phyloP scores from a whole-genome alignment of 1,139 yeast species.

The Chernovozyma sophiae-reginae region DNA sequence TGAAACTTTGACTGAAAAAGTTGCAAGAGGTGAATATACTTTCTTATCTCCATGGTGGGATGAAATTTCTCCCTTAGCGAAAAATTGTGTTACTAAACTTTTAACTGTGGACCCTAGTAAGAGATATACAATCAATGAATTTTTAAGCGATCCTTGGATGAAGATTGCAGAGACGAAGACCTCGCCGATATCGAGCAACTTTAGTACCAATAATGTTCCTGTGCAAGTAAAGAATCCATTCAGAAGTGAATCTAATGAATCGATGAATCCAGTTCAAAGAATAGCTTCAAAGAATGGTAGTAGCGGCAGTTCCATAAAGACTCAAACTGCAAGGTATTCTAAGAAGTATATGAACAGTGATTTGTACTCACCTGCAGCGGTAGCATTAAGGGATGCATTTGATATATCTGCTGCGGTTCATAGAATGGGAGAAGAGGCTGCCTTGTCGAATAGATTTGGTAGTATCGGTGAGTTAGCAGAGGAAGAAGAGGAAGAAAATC shows the following conservation, averaged over 20 bases:
- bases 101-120: conserved; percentile 78
- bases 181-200: background rate
- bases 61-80: conserved; percentile 52
- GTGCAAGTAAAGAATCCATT: background rate
- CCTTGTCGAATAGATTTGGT: conserved; percentile 35
- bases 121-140: conserved; percentile 74
- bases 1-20: conserved; percentile 53
- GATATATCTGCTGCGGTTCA: conserved; percentile 94
- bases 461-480: conserved; percentile 27
- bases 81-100: conserved; percentile 65
- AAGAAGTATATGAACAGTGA: conserved; percentile 21
- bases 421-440: conserved; percentile 84
- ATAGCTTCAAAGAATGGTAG: conserved; percentile 11
- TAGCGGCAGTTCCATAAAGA: conserved; percentile 8
- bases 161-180: conserved; percentile 16
- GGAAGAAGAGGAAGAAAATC: conserved; percentile 37
- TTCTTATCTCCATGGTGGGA: conserved; percentile 64
- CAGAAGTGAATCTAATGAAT: background rate
- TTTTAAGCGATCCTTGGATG: conserved; percentile 86
- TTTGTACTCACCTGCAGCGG: conserved; percentile 81
- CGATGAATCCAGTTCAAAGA: conserved; percentile 25
- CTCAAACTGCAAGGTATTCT: conserved; percentile 14
- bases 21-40: conserved; percentile 55
- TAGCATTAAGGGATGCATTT: conserved; percentile 89
- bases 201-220: background rate